These are phyloP conservation scores for Neopestalotiopsis rosae DNA, from an alignment of 2,329 filamentous ascomycete genomes.

Conservation along the genomic window DNA sequence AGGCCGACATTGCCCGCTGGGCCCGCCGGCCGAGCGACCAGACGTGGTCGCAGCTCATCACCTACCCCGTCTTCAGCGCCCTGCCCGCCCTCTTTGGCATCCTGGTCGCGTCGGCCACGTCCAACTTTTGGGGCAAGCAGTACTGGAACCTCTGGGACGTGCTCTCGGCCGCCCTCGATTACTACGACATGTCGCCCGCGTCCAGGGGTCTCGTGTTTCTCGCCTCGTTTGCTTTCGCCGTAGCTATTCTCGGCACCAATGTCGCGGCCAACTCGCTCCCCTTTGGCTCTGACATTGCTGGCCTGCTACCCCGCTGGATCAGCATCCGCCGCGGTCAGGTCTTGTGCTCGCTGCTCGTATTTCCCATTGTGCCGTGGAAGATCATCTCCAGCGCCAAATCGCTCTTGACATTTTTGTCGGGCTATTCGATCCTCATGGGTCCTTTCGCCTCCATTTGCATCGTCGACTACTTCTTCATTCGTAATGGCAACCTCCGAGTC, in stretches of 20 bases:
- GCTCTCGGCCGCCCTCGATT: background rate
- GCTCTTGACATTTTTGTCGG: slow-evolving; percentile 47
- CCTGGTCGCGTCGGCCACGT: background rate
- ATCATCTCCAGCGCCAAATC: slow-evolving; percentile 43
- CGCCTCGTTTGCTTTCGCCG: slow-evolving; percentile 26
- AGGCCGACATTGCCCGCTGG: slow-evolving; percentile 4
- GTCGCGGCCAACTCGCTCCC: slow-evolving; percentile 46
- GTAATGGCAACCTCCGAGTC: slow-evolving; percentile 4
- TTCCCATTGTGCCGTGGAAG: slow-evolving; percentile 46
- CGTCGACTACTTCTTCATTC: slow-evolving; percentile 11
- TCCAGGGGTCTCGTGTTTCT: slow-evolving; percentile 44
- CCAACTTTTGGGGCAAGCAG: background rate
- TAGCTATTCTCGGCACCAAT: slow-evolving; percentile 49
- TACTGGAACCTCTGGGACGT: slow-evolving; percentile 13
- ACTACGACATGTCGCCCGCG: slow-evolving; percentile 25
- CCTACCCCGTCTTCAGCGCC: background rate
- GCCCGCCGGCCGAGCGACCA: background rate
- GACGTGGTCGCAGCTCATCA: slow-evolving; percentile 3
- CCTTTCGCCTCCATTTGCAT: background rate
- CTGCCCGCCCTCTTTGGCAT: slow-evolving; percentile 6
- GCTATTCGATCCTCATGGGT: background rate
- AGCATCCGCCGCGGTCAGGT: slow-evolving; percentile 49
- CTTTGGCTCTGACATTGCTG: slow-evolving; percentile 45
- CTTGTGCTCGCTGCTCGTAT: slow-evolving; percentile 42
- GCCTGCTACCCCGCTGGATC: slow-evolving; percentile 46